phyloP scores from a whole-genome alignment of 2,329 filamentous ascomycete species.

The Berkeleyomyces basicola region DNA sequence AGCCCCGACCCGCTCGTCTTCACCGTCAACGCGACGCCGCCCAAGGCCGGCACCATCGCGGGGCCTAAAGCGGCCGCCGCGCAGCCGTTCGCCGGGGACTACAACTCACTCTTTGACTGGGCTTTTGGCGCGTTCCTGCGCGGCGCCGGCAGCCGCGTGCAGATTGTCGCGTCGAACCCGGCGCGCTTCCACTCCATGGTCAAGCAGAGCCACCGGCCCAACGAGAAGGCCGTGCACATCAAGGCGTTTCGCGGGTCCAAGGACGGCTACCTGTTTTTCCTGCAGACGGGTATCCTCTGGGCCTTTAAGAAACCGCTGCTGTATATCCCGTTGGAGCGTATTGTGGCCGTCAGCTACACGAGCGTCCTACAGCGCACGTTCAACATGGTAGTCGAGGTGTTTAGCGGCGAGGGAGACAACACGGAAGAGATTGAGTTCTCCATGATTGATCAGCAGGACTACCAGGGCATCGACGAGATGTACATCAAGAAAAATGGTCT shows the following conservation, averaged over 20 bases:
- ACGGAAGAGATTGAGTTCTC: conserved; percentile 49
- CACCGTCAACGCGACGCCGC: conserved; percentile 41
- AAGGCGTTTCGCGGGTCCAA: conserved; percentile 51
- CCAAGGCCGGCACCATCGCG: conserved; percentile 40
- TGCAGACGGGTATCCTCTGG: conserved; percentile 51
- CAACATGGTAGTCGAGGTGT: conserved; percentile 48
- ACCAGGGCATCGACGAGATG: conserved; percentile 42
- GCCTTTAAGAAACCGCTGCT: conserved; percentile 53
- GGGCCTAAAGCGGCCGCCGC: conserved; percentile 35
- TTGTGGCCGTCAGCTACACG: conserved; percentile 49
- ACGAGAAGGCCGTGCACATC: conserved; percentile 48
- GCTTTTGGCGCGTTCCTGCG: conserved; percentile 37
- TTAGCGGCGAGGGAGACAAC: conserved; percentile 24
- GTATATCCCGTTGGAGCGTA: conserved; percentile 44
- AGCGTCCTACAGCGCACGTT: conserved; percentile 52
- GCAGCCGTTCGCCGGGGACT: conserved; percentile 39
- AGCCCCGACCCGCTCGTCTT: conserved; percentile 45
- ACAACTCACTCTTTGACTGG: conserved; percentile 44
- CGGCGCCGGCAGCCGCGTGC: conserved; percentile 29
- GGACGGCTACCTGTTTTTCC: conserved; percentile 51
- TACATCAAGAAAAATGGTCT: conserved; percentile 45
- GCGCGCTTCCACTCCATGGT: conserved; percentile 40
- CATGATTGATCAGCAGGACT: conserved; percentile 56
- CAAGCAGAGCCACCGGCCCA: conserved; percentile 40
- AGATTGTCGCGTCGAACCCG: conserved; percentile 36